phyloP scores from a whole-genome alignment of 1,139 yeast genomes.

The Geotrichum candidum region DNA sequence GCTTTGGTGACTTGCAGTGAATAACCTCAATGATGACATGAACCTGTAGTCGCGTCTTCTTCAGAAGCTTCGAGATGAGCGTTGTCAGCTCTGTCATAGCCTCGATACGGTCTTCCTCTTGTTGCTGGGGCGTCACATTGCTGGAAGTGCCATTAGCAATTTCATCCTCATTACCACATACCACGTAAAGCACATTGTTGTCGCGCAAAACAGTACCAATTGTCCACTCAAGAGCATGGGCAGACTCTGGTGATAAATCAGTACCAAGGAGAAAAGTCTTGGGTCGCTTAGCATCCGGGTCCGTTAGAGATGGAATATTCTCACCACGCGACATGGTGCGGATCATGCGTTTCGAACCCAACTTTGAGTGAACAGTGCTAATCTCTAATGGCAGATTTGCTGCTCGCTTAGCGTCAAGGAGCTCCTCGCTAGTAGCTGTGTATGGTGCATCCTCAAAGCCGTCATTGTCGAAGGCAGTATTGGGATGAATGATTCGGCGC shows the following conservation, averaged over 20 bases:
- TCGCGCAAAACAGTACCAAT: slow-evolving; percentile 81
- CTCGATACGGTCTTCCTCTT: slow-evolving; percentile 44
- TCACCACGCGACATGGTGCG: slow-evolving; percentile 70
- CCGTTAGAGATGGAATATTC: slow-evolving; percentile 47
- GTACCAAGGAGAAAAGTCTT: slow-evolving; percentile 71
- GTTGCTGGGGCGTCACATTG: slow-evolving; percentile 34
- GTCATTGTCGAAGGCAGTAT: slow-evolving; percentile 32
- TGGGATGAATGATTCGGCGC: slow-evolving; percentile 41
- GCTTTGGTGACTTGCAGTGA: slow-evolving; percentile 85
- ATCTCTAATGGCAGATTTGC: slow-evolving; percentile 53
- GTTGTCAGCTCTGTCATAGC: slow-evolving; percentile 60
- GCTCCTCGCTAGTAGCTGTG: slow-evolving; percentile 66
- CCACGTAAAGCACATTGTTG: slow-evolving; percentile 74
- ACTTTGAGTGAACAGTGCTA: slow-evolving; percentile 57
- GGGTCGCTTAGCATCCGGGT: slow-evolving; percentile 46
- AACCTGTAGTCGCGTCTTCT: slow-evolving; percentile 66
- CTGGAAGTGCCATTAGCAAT: slow-evolving; percentile 31
- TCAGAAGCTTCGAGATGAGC: slow-evolving; percentile 52
- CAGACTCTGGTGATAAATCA: slow-evolving; percentile 80
- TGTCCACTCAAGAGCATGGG: slow-evolving; percentile 84
- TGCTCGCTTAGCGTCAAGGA: slow-evolving; percentile 60
- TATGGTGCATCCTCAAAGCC: slow-evolving; percentile 46
- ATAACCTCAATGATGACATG: slow-evolving; percentile 71
- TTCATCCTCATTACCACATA: slow-evolving; percentile 72
- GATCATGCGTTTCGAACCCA: slow-evolving; percentile 46